Evolutionary conservation across 2,329 filamentous ascomycete genomes (phyloP), one percentile per base, ranked within the genome.

Genomic region (Ophiostoma tasmaniense): DNA sequence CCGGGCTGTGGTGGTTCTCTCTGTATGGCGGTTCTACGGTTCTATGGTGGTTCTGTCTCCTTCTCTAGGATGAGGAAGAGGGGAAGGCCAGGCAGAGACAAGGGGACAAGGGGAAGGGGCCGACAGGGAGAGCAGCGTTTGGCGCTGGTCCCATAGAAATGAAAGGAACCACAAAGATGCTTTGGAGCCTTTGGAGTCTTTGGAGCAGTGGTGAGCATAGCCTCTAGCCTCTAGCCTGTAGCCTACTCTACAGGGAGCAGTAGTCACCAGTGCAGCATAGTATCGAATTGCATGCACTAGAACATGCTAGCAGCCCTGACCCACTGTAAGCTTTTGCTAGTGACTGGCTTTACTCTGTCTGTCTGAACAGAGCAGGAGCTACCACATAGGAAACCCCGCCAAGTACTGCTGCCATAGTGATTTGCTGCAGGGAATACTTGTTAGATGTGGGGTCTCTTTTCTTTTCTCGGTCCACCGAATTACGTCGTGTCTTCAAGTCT

Each of bases 161-260:
- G 73, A 68, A 69, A 71, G 72, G 73, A 74, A 74, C 66, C 73
- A 65, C 64, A 73, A 73, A 73, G 73, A 74, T 73, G 71, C 70
- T 33, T n/a, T n/a, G n/a, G n/a, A n/a, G n/a, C n/a, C n/a, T n/a
- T n/a, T n/a, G n/a, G n/a, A n/a, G n/a, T n/a, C n/a, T n/a, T n/a
- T n/a, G n/a, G n/a, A n/a, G 28, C 42, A 61, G 67, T 50, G 22
- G 42, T 55, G 33, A 33, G 33, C 33, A 33, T 22, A 22, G 50
- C 20, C 2, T 52, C 37, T 42, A 11, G 45, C 50, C 25, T 13
- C n/a, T 22, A 22, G 50, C 20, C 2, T 52, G 11, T 42, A 11
- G 45, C 50, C 25, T 13, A 55, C 50, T 55, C 50, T n/a, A n/a
- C 50, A 55, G 50, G 7, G n/a, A 50, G 50, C n/a, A 59, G 14